Evolutionary conservation across 192 early-diverging fungal genomes (phyloP), one percentile per base, ranked within the genome.

Genomic region (Entomortierella parvispora): DNA sequence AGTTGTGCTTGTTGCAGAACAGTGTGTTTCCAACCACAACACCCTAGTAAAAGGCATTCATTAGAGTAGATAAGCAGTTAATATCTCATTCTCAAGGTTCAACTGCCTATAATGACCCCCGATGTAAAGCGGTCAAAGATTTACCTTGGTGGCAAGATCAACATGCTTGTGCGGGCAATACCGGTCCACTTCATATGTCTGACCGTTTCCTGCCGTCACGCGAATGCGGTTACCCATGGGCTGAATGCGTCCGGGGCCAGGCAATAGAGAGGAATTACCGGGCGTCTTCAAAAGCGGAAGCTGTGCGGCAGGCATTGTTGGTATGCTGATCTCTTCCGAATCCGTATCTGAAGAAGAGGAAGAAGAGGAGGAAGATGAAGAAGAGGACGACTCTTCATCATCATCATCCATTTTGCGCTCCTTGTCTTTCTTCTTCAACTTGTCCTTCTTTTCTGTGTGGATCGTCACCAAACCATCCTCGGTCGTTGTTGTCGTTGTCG

Each of bases 111-210:
- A 15, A 32, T 47, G 4, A 20, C 18, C 18, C 14, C 9, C 23
- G 26, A 31, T 9, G 26, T n/a, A 17, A 22, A 29, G 8, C 17
- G 33, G 53, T n/a, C 31, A 28, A 58, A 9, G 20, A 54, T 32
- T 51, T 68, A 78, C 81, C 65, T 78, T 74, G 28, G 82, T 68
- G 15, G 69, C 60, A 33, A 84, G 65, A 72, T 84, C 82, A 7
- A 79, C 60, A 22, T 79, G 46, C 37, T 85, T 79, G 57, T 87
- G 86, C 47, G 86, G 86, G 50, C 86, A 87, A 58, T 79, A 85
- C n/a, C 86, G 79, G 52, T 87, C 82, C 23, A 82, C 80, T 52
- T 87, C 86, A 52, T 82, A 87, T 20, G 79, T 80, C 25, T 62
- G 64, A 10, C 86, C 86, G 45, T 75, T 70, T 0, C 67, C 28